These are phyloP conservation scores for Saturnispora silvae DNA, from an alignment of 805 yeast genomes.

Conservation along the genomic window DNA sequence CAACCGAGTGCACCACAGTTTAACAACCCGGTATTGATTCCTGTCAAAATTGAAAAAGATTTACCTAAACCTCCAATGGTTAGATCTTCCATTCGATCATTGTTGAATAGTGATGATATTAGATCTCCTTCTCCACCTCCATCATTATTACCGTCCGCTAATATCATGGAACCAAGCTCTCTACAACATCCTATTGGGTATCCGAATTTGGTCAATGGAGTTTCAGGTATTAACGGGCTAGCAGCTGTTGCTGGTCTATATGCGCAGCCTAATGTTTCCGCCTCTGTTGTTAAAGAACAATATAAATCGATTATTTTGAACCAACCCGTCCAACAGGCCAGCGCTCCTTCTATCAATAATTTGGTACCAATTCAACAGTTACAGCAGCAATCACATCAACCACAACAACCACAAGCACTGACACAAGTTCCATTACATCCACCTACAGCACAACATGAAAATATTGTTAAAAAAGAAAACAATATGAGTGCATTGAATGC, in stretches of 20 bases:
- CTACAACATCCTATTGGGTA: too few relatives aligned
- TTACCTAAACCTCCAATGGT: constrained; percentile 2
- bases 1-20: not conserved
- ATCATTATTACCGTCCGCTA: not conserved
- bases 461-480: constrained; percentile 4
- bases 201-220: too few relatives aligned
- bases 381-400: not conserved
- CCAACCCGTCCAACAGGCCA: constrained; percentile 10
- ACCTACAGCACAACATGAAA: not conserved
- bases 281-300: constrained; percentile 1
- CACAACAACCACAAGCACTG: not conserved
- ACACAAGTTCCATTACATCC: too few relatives aligned
- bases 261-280: not conserved
- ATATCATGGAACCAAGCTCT: not conserved
- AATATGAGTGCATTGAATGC: constrained; percentile 29
- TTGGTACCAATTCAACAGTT: too few relatives aligned
- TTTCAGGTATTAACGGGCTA: constrained; percentile 5
- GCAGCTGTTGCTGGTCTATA: constrained; percentile 8
- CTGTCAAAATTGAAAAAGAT: not conserved
- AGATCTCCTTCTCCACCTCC: not conserved
- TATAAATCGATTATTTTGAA: not conserved
- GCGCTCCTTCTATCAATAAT: not conserved
- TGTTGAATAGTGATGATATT: constrained; percentile 6
- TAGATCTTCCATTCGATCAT: constrained; percentile 3
- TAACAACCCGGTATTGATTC: not conserved